Evolutionary conservation across 768 basidiomycete genomes (phyloP), one percentile per base, ranked within the genome.

Genomic region (Mycena galericulata): DNA sequence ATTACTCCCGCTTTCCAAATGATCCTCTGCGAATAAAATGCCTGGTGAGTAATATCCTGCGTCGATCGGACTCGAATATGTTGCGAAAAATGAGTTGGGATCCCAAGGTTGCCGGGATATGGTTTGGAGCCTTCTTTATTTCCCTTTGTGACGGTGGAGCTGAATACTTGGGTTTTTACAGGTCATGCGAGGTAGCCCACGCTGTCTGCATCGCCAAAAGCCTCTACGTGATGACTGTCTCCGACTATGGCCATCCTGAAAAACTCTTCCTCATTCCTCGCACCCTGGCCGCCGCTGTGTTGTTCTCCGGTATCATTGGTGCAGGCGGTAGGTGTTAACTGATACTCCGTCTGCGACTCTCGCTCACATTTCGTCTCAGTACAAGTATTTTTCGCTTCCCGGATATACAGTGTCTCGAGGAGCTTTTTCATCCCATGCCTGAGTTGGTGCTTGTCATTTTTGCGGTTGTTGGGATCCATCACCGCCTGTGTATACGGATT

Each of bases 371-470:
- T 56, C 7, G 22, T 3, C 14, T 1, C 61, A 64, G 54, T 64
- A 26, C 62, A 64, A 34, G 26, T 18, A 9, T 55, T 64, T 47
- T 64, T 64, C 22, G 43, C 62, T n/a, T 22, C 10, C 14, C 53
- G 62, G 32, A 64, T 64, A 55, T 55, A 56, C 27, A 32, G 45
- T 17, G 14, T 56, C 34, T 64, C 62, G 24, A 38, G 49, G 7
- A 64, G 62, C 54, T 18, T 64, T 11, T 56, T 38, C 27, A 64
- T 64, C 4, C 62, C 62, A 12, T 64, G 62, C 15, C 43, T 64
- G 24, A 64, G 62, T n/a, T 64, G 54, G 53, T 27, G 6, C 11
- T 40, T 64, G 41, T 64, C 62, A 12, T 56, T 56, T 29, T 56
- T 22, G 11, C 62, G 53, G n/a, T 45, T 64, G 1, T 9, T 64